phyloP scores from a whole-genome alignment of 371 early-diverging fungal genomes.

The Zychaea mexicana region DNA sequence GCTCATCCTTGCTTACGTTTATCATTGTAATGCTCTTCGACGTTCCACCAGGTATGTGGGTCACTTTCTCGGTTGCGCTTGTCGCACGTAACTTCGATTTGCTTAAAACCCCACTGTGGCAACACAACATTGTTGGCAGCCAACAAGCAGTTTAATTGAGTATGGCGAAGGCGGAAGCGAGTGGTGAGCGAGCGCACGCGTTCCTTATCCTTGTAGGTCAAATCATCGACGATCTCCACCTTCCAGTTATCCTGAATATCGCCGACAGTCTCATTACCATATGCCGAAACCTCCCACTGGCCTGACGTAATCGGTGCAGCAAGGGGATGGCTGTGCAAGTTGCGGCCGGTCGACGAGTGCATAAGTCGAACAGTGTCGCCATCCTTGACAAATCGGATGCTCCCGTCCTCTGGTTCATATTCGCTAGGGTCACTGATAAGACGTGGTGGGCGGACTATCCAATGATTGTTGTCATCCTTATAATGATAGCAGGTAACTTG shows the following conservation, averaged over 20 bases:
- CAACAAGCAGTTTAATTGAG: conserved; percentile 81
- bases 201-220: conserved; percentile 34
- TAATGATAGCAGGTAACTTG: conserved; percentile 99
- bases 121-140: conserved; percentile 75
- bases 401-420: conserved; percentile 43
- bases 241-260: conserved; percentile 92
- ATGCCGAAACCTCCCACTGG: conserved; percentile 91
- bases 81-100: conserved; percentile 93
- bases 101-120: conserved; percentile 99
- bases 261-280: conserved; percentile 70
- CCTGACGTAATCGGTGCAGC: conserved; percentile 82
- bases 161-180: conserved; percentile 86
- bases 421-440: conserved; percentile 28
- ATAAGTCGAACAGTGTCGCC: conserved; percentile 86
- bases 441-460: conserved; percentile 65
- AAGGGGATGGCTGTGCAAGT: conserved; percentile 85
- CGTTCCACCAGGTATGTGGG: conserved; percentile 91
- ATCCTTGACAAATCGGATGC: conserved; percentile 67
- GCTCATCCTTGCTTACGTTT: conserved; percentile 40
- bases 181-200: conserved; percentile 82
- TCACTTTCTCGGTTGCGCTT: conserved; percentile 60
- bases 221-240: conserved; percentile 83
- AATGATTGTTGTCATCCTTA: conserved; percentile 97
- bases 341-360: conserved; percentile 74
- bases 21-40: conserved; percentile 90